A percentile compares a stretch with the other conserved stretches of the same genome.
phyloP scores from a whole-genome alignment of 2,329 filamentous ascomycete genomes.

The Trichoderma cornu-damae region DNA sequence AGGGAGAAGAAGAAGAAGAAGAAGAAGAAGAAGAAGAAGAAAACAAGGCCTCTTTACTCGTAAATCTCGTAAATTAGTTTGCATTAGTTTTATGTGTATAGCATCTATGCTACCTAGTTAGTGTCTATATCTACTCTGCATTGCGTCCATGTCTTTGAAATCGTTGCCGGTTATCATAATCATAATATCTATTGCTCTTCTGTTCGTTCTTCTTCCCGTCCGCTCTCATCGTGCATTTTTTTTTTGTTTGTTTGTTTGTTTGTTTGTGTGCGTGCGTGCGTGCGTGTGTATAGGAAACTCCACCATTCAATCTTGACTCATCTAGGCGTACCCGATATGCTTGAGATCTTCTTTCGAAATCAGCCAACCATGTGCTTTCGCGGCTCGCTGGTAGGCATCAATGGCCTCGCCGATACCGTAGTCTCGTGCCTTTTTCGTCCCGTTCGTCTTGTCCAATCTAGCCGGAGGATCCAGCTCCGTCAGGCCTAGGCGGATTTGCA shows the following conservation, averaged over 20 bases:
- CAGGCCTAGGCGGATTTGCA: conserved; percentile 76
- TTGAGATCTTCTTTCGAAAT: conserved; percentile 52
- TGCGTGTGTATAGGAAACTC: not conserved
- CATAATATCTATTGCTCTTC: not conserved
- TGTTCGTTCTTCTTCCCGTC: not conserved
- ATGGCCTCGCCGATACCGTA: conserved; percentile 69
- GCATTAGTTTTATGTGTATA: too few relatives aligned
- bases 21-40: too few relatives aligned
- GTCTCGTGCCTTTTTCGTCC: conserved; percentile 31
- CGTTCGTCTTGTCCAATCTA: conserved; percentile 45
- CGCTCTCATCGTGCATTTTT: not conserved
- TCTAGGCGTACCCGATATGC: not conserved
- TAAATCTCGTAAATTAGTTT: too few relatives aligned
- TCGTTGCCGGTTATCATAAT: not conserved
- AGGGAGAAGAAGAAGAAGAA: too few relatives aligned
- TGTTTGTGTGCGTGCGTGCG: too few relatives aligned
- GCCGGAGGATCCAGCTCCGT: conserved; percentile 67
- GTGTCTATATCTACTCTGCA: too few relatives aligned
- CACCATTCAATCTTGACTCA: not conserved
- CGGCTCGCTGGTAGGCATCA: conserved; percentile 64
- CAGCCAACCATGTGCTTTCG: conserved; percentile 64
- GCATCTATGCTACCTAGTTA: too few relatives aligned
- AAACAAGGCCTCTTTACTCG: too few relatives aligned
- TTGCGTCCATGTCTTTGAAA: not conserved
- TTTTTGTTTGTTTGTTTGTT: too few relatives aligned